These are phyloP conservation scores for Glonium stellatum DNA, from an alignment of 495 filamentous ascomycete genomes.

Conservation along the genomic window DNA sequence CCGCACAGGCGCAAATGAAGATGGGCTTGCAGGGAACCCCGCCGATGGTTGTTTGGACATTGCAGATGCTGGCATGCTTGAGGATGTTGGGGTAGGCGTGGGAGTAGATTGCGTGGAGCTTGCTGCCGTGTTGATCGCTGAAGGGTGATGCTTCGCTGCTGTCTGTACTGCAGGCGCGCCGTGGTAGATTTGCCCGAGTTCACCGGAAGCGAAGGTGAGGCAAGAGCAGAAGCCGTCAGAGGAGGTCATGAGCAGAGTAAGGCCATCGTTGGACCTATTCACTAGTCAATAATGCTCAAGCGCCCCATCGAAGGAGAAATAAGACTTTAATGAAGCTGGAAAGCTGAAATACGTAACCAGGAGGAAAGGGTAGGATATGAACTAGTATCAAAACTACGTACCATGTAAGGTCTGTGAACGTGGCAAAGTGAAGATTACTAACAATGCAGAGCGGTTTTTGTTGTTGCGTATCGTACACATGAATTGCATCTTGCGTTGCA, in stretches of 20 bases:
- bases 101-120: conserved; percentile 28
- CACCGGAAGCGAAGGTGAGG: conserved; percentile 72
- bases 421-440: conserved; percentile 94
- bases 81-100: conserved; percentile 27
- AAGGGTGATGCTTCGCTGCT: conserved; percentile 34
- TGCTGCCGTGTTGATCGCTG: conserved; percentile 27
- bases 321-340: not conserved
- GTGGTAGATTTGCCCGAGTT: conserved; percentile 80
- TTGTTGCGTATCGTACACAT: conserved; percentile 96
- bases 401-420: conserved; percentile 96
- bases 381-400: conserved; percentile 39
- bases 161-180: conserved; percentile 45
- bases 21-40: conserved; percentile 49
- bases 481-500: conserved; percentile 92
- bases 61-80: conserved; percentile 21
- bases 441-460: conserved; percentile 85
- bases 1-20: conserved; percentile 42
- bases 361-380: too few species aligned
- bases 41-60: conserved; percentile 19
- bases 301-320: not conserved
- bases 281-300: conserved; percentile 27
- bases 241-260: conserved; percentile 88
- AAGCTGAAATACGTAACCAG: too few species aligned
- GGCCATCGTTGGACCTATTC: conserved; percentile 83
- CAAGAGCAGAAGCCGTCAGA: conserved; percentile 97